A percentile compares a stretch with the other conserved stretches of the same genome.
phyloP scores from a whole-genome alignment of 2,329 filamentous ascomycete genomes.

The Colletotrichum paranaense region DNA sequence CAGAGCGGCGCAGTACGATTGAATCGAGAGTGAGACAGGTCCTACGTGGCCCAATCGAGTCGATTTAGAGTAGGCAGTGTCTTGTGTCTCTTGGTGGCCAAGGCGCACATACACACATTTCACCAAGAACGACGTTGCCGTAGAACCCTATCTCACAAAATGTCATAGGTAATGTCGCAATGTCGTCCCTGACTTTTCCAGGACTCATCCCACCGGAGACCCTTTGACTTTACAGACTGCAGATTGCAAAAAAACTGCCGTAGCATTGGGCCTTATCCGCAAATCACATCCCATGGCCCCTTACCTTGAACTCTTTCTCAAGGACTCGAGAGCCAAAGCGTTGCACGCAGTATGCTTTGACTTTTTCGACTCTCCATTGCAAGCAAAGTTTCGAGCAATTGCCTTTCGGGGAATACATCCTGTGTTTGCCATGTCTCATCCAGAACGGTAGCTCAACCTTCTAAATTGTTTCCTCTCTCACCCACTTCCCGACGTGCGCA shows the following conservation, averaged over 20 bases:
- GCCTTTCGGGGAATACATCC: background rate
- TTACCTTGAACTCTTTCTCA: background rate
- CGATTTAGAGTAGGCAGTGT: background rate
- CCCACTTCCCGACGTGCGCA: background rate
- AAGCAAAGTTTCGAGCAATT: background rate
- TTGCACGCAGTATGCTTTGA: background rate
- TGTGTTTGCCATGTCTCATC: constrained; percentile 1
- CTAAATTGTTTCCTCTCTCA: background rate
- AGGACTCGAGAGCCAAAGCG: background rate
- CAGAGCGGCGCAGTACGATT: background rate
- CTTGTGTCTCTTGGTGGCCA: background rate
- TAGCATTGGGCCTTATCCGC: background rate
- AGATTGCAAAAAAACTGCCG: background rate
- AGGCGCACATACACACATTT: background rate
- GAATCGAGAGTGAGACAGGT: background rate
- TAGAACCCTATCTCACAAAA: background rate
- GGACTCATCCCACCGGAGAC: background rate
- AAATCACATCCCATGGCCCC: background rate
- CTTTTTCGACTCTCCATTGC: background rate
- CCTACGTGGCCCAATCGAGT: background rate
- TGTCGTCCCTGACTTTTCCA: background rate
- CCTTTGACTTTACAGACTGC: background rate
- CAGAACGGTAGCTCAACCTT: background rate
- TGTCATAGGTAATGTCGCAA: background rate
- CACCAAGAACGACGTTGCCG: constrained; percentile 13